phyloP scores from a whole-genome alignment of 371 early-diverging fungal genomes.

The Zychaea mexicana region DNA sequence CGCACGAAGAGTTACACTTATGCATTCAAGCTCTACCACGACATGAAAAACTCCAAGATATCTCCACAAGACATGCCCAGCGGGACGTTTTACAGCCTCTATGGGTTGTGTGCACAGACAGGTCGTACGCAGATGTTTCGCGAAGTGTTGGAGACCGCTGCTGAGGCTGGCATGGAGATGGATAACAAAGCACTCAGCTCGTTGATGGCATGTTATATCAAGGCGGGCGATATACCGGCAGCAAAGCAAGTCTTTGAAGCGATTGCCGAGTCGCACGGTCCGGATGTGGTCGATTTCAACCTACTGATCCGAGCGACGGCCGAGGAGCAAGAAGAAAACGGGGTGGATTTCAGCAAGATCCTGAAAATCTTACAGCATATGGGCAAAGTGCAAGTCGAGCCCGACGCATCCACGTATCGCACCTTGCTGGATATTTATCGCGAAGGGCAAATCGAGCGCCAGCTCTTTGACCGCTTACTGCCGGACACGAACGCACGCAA shows the following conservation, averaged over 20 bases:
- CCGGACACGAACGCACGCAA: slow-evolving; percentile 9
- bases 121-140: slow-evolving; percentile 31
- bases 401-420: slow-evolving; percentile 36
- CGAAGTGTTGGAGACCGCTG: slow-evolving; percentile 14
- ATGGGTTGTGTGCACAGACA: slow-evolving; percentile 34
- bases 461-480: slow-evolving; percentile 24
- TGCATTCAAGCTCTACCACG: slow-evolving; percentile 15
- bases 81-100: slow-evolving; percentile 14
- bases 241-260: slow-evolving; percentile 32
- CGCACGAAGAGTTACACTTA: slow-evolving; percentile 9
- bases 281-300: slow-evolving; percentile 48
- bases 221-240: slow-evolving; percentile 14
- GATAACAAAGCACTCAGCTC: slow-evolving; percentile 32
- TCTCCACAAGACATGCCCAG: slow-evolving; percentile 8
- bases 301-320: slow-evolving; percentile 33
- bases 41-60: slow-evolving; percentile 13
- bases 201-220: slow-evolving; percentile 34
- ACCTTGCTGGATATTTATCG: slow-evolving; percentile 30
- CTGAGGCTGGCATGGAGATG: slow-evolving; percentile 10
- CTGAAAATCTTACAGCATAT: slow-evolving; percentile 40
- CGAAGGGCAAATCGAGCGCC: slow-evolving; percentile 18
- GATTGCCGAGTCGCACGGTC: slow-evolving; percentile 28
- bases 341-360: slow-evolving; percentile 25
- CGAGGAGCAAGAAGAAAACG: neutral
- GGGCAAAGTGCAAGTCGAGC: slow-evolving; percentile 30